These are phyloP conservation scores for Pythium biforme DNA, from an alignment of 352 stramenopile genomes.

Conservation along the genomic window DNA sequence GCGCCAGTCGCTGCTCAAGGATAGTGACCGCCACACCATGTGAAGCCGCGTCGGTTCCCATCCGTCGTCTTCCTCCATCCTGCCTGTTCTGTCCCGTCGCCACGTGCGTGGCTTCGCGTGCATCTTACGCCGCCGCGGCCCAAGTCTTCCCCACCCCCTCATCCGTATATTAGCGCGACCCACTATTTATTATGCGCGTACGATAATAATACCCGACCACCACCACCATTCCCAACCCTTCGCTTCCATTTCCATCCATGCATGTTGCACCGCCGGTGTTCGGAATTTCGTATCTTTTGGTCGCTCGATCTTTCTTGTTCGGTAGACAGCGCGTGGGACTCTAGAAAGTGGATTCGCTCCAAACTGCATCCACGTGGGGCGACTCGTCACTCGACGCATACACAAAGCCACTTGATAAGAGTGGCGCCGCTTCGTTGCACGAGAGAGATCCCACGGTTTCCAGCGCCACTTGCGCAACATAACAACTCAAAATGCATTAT, in stretches of 20 bases:
- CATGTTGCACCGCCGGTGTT: not conserved
- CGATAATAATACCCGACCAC: constrained; percentile 5
- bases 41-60: too few relatives aligned
- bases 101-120: not conserved
- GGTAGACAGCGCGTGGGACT: constrained; percentile 2
- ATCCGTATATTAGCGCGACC: not conserved
- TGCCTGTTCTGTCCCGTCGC: not conserved
- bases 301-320: not conserved
- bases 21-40: constrained; percentile 23
- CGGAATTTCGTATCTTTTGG: not conserved
- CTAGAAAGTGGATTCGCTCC: not conserved
- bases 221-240: not conserved
- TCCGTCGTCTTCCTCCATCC: not conserved
- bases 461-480: not conserved
- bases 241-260: not conserved
- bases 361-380: not conserved
- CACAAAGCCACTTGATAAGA: not conserved
- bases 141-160: not conserved
- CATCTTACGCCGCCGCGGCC: too few relatives aligned
- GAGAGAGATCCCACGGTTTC: not conserved
- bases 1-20: constrained; percentile 21
- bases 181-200: constrained; percentile 18
- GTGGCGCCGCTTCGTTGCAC: not conserved
- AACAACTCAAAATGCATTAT: not conserved
- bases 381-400: not conserved